Evolutionary conservation across 2,329 filamentous ascomycete genomes (phyloP), one percentile per base, ranked within the genome.

Genomic region (Niveomyces coronatus): DNA sequence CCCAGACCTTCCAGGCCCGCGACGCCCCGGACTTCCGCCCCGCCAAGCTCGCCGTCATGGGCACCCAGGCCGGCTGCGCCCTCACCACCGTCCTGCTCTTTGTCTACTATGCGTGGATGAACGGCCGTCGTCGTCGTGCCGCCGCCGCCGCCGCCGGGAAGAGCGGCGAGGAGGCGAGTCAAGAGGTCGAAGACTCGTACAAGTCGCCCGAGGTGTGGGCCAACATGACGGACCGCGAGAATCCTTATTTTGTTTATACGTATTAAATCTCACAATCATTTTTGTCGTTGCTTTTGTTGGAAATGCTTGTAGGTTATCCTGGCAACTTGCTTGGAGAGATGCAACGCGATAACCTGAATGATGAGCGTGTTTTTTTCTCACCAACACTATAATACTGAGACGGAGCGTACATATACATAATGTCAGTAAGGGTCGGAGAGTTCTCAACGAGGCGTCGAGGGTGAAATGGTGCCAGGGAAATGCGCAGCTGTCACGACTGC

Each of bases 211-310:
- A 67, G 41, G 57, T 58, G 4, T 76, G 61, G 65, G 57, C 56
- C 26, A 62, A 65, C 17, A 53, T 71, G 58, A 78, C 73, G 6
- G 74, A 78, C 43, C 64, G 54, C 48, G 66, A 78, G 55, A 77
- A 79, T 47, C 65, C 63, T 48, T 63, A 61, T 15, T 77, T 78
- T 51, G 62, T 70, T 34, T 77, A 78, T 47, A 58, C 58, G 1
- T 65, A 65, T 31, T 66, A 54, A 41, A 9, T 17, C 5, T 11
- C 10, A 6, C 20, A 14, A 4, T 14, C 14, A 13, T 24, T 19
- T 22, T 15, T 1, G 19, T 31, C 31, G 11, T 19, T 15, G 22
- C 26, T 9, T 9, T 9, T 8, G 14, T 13, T 33, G 23, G n/a
- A 34, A 37, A 14, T 10, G 30, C 16, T 13, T 32, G n/a, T 32